phyloP scores from a whole-genome alignment of 805 yeast genomes.

The Hanseniaspora vineae region DNA sequence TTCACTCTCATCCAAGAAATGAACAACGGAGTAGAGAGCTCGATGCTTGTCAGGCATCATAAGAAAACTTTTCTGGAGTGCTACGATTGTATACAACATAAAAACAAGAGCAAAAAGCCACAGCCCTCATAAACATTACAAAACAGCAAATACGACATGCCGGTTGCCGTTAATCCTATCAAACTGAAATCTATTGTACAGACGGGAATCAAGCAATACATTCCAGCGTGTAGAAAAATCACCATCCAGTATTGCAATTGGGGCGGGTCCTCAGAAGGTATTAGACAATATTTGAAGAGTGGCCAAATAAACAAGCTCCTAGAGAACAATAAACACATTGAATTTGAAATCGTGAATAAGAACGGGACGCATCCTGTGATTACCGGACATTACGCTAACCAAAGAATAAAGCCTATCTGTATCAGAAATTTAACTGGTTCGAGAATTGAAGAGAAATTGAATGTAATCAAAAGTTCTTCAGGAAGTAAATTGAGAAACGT shows the following conservation, averaged over 20 bases:
- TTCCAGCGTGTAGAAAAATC: slow-evolving; percentile 63
- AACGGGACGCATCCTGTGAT: slow-evolving; percentile 70
- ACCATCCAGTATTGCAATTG: slow-evolving; percentile 80
- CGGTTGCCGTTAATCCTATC: slow-evolving; percentile 43
- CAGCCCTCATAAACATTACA: too few relatives aligned
- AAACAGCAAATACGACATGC: slow-evolving; percentile 15
- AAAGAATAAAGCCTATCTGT: slow-evolving; percentile 48
- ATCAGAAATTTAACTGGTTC: slow-evolving; percentile 53
- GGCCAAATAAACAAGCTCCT: slow-evolving; percentile 45
- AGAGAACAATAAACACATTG: slow-evolving; percentile 44
- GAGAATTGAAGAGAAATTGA: slow-evolving; percentile 52
- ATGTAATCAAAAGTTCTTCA: slow-evolving; percentile 50
- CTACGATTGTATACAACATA: too few relatives aligned
- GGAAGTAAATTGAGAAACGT: slow-evolving; percentile 50
- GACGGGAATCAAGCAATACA: slow-evolving; percentile 66
- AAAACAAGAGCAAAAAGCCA: too few relatives aligned
- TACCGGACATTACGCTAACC: slow-evolving; percentile 40
- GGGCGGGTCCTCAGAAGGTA: slow-evolving; percentile 89
- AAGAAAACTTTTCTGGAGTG: too few relatives aligned
- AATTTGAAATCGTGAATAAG: slow-evolving; percentile 55
- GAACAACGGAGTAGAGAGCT: too few relatives aligned
- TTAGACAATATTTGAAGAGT: slow-evolving; percentile 51
- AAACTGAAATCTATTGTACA: slow-evolving; percentile 47
- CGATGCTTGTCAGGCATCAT: too few relatives aligned
- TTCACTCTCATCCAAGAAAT: too few relatives aligned